phyloP scores from a whole-genome alignment of 306 rosid species.

The Malus fusca region DNA sequence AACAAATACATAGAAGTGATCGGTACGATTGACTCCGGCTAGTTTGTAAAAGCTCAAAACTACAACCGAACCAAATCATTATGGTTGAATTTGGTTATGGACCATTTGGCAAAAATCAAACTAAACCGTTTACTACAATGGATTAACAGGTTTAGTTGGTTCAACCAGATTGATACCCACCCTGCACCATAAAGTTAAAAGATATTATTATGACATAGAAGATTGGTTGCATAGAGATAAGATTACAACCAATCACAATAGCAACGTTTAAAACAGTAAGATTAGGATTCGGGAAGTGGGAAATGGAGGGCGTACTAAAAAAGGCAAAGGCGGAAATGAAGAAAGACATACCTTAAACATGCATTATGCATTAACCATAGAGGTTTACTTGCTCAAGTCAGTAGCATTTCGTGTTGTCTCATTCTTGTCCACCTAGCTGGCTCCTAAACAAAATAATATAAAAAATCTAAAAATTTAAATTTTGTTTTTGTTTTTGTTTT shows the following conservation, averaged over 20 bases:
- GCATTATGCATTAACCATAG: background rate
- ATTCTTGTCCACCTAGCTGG: background rate
- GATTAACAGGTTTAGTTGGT: too few species aligned
- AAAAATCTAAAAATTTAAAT: too few species aligned
- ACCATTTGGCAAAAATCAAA: too few species aligned
- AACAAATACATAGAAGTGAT: background rate
- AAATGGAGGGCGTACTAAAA: background rate
- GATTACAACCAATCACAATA: background rate
- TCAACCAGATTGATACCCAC: background rate
- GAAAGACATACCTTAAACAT: background rate
- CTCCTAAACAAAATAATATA: background rate
- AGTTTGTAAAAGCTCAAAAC: background rate
- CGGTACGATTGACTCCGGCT: background rate
- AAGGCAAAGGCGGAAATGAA: background rate
- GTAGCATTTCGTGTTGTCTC: background rate
- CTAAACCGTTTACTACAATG: too few species aligned
- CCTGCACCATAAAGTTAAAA: background rate
- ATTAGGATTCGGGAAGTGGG: background rate
- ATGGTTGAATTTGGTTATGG: too few species aligned
- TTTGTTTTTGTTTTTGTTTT: too few species aligned
- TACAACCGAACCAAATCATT: background rate
- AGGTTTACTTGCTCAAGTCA: background rate
- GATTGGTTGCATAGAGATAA: background rate
- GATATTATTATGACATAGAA: background rate
- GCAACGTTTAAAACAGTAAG: background rate